These are phyloP conservation scores for Leucaena leucocephala DNA, from an alignment of 306 rosid genomes.

Conservation along the genomic window DNA sequence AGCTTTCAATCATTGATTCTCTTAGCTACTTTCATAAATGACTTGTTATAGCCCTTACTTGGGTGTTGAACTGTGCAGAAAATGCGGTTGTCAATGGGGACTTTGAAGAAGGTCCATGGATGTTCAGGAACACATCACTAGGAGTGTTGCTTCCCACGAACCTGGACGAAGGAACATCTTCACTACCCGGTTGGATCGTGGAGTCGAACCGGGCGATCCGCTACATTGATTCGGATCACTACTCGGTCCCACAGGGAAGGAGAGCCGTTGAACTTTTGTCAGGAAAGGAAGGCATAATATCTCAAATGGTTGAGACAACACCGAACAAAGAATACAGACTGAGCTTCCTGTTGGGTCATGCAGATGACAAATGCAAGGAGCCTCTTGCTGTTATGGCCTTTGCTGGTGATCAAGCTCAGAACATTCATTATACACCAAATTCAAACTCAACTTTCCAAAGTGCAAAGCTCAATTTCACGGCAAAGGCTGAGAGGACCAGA, in stretches of 20 bases:
- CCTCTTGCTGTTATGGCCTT: conserved; percentile 95
- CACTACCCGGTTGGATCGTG: conserved; percentile 85
- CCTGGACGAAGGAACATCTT: conserved; percentile 80
- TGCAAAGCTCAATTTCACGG: conserved; percentile 75
- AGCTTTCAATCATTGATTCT: background rate
- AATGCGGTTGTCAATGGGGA: conserved; percentile 88
- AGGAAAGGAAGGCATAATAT: conserved; percentile 93
- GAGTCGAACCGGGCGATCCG: conserved; percentile 91
- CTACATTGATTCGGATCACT: conserved; percentile 82
- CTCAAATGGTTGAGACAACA: conserved; percentile 91
- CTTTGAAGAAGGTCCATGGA: conserved; percentile 96
- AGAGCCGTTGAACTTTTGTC: conserved; percentile 86
- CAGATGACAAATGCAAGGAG: conserved; percentile 84
- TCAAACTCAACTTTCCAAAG: conserved; percentile 81
- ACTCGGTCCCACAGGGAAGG: conserved; percentile 74
- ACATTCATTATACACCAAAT: conserved; percentile 78
- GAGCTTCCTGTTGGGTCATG: conserved; percentile 82
- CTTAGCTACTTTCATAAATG: background rate
- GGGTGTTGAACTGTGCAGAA: conserved; percentile 44
- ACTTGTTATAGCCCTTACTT: no score
- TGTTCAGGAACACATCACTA: conserved; percentile 75
- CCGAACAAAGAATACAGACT: conserved; percentile 65
- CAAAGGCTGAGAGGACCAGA: conserved; percentile 88
- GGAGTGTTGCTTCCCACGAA: conserved; percentile 94
- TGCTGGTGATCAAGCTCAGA: conserved; percentile 92